phyloP scores from a whole-genome alignment of 2,329 filamentous ascomycete genomes.

The Penicillium digitatum region DNA sequence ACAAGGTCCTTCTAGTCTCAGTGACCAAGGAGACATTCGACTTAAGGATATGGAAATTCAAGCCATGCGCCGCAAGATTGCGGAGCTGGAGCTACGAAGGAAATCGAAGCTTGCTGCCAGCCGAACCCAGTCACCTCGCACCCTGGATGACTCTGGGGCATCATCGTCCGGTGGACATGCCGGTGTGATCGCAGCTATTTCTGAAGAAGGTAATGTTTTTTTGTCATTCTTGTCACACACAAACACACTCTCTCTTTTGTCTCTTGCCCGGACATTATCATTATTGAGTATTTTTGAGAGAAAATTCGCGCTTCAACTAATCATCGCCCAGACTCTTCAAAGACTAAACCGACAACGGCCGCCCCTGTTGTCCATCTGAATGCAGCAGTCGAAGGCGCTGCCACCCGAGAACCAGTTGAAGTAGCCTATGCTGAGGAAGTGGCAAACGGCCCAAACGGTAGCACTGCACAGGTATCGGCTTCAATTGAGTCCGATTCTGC shows the following conservation, averaged over 20 bases:
- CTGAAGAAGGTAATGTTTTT: conserved; percentile 11
- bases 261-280: background rate
- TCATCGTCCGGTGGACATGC: conserved; percentile 19
- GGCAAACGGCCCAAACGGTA: conserved; percentile 9
- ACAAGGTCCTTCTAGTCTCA: conserved; percentile 36
- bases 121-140: conserved; percentile 35
- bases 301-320: conserved; percentile 26
- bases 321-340: conserved; percentile 40
- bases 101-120: conserved; percentile 41
- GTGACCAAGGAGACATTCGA: conserved; percentile 44
- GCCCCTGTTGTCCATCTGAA: too few species aligned
- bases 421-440: conserved; percentile 11
- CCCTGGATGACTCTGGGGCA: conserved; percentile 21
- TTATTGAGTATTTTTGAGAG: background rate
- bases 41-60: conserved; percentile 49
- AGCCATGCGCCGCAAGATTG: conserved; percentile 48
- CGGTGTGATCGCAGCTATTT: background rate
- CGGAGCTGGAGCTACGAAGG: conserved; percentile 46
- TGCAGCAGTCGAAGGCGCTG: background rate
- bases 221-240: background rate
- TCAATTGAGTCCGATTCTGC: conserved; percentile 28
- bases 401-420: conserved; percentile 1
- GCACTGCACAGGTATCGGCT: conserved; percentile 16
- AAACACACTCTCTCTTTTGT: too few species aligned
- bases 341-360: conserved; percentile 20